These are phyloP conservation scores for Penicillium psychrosexuale DNA, from an alignment of 2,329 filamentous ascomycete species.

Conservation along the genomic window DNA sequence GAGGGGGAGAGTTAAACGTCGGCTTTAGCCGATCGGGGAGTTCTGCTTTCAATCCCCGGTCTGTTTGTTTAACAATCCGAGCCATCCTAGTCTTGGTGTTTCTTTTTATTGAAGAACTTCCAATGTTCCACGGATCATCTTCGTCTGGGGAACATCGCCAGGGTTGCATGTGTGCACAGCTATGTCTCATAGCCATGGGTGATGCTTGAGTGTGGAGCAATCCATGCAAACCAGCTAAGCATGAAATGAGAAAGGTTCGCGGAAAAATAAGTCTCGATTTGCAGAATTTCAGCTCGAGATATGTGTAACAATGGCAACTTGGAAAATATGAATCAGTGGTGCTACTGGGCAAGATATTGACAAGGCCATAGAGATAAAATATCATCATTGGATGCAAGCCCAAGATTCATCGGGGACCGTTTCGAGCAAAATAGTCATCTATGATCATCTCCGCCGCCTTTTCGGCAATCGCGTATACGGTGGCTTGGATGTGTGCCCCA, in stretches of 20 bases:
- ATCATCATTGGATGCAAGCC: neutral
- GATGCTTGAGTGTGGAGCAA: neutral
- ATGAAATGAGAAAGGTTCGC: too few relatives aligned
- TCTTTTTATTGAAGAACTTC: neutral
- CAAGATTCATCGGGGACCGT: neutral
- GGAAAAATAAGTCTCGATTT: too few relatives aligned
- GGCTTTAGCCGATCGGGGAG: neutral
- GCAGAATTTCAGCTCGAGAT: neutral
- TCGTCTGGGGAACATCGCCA: neutral
- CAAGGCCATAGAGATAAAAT: neutral
- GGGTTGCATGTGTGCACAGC: neutral
- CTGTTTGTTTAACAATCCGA: neutral
- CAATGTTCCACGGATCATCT: neutral
- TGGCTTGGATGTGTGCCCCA: conserved; percentile 29
- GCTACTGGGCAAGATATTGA: neutral
- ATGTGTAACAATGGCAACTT: neutral
- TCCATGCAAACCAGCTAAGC: neutral
- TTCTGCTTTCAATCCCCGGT: neutral
- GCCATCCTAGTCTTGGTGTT: neutral
- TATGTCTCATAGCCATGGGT: neutral
- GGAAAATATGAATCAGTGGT: neutral
- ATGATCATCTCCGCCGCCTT: conserved; percentile 21
- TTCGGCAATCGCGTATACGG: conserved; percentile 34
- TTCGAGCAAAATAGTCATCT: conserved; percentile 11
- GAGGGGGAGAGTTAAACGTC: neutral